Evolutionary conservation across 1,284 basidiomycete species (phyloP).

Genomic region (Leccinum subspadiceum): DNA sequence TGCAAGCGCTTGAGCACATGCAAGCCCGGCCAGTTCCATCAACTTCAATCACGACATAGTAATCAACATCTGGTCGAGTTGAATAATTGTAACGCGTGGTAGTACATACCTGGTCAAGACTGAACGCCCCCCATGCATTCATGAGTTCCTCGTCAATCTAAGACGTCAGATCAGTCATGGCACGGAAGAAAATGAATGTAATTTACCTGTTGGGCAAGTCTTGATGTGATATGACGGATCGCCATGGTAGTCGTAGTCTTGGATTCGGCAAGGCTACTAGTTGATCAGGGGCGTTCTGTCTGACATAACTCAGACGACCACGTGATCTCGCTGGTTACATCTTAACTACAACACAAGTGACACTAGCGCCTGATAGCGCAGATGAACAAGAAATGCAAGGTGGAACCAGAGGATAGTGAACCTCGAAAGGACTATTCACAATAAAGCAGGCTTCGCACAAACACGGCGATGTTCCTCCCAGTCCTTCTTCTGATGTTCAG

Average conservation of each 20-base stretch:
- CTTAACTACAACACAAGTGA: constrained; percentile 6
- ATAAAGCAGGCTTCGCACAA: constrained; percentile 45
- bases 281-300: not conserved
- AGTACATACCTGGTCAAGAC: constrained; percentile 74
- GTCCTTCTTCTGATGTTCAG: constrained; percentile 66
- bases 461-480: constrained; percentile 73
- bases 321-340: not conserved
- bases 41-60: constrained; percentile 49
- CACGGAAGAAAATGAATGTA: not conserved
- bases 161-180: not conserved
- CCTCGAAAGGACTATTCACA: constrained; percentile 10
- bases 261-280: not conserved
- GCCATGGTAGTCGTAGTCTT: constrained; percentile 46
- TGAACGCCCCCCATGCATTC: constrained; percentile 81
- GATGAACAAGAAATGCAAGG: not conserved
- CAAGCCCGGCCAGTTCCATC: constrained; percentile 98
- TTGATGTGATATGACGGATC: constrained; percentile 74
- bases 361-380: not conserved
- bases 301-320: not conserved
- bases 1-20: constrained; percentile 89
- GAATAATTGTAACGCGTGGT: not conserved
- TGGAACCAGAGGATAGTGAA: not conserved
- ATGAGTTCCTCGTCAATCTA: constrained; percentile 94
- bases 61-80: not conserved
- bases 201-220: constrained; percentile 75